Percentiles rank a stretch among this genome's conserved stretches.
These are phyloP conservation scores for Globisporangium cylindrosporum DNA, from an alignment of 352 stramenopile genomes.

Conservation along the genomic window DNA sequence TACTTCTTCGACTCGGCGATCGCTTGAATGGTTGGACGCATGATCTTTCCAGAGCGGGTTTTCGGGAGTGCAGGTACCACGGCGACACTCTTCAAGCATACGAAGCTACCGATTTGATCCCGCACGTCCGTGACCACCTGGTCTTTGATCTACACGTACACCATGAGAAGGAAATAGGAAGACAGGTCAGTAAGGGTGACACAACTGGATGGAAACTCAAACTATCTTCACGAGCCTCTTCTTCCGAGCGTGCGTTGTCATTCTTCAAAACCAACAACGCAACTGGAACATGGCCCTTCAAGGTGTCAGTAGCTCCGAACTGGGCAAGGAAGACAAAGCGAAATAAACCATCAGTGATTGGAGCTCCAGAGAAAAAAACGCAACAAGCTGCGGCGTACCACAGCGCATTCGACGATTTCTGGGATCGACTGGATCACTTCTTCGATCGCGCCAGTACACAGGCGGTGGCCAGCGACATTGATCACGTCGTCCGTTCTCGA, in stretches of 20 bases:
- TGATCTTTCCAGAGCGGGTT: conserved; percentile 33
- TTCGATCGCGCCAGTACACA: too few species aligned
- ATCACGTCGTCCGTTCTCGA: too few species aligned
- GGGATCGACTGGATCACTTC: conserved; percentile 82
- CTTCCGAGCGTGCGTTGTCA: conserved; percentile 20
- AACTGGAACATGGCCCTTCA: conserved; percentile 34
- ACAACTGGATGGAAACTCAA: background rate
- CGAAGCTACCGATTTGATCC: conserved; percentile 29
- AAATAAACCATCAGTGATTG: background rate
- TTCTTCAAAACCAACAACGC: conserved; percentile 33
- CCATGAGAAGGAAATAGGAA: background rate
- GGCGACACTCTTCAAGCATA: conserved; percentile 28
- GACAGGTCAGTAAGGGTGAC: background rate
- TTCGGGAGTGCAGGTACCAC: conserved; percentile 30
- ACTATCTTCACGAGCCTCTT: conserved; percentile 13
- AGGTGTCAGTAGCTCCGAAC: conserved; percentile 22
- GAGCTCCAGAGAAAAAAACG: background rate
- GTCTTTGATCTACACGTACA: conserved; percentile 17
- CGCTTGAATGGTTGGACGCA: conserved; percentile 36
- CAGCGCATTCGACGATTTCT: conserved; percentile 85
- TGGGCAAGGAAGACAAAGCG: background rate
- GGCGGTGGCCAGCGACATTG: too few species aligned
- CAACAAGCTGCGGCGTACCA: conserved; percentile 34
- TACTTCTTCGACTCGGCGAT: conserved; percentile 36
- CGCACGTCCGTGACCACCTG: conserved; percentile 26